Base-by-base conservation (phyloP, 1,284 basidiomycete species). In the Papiliotrema laurentii region DNA sequence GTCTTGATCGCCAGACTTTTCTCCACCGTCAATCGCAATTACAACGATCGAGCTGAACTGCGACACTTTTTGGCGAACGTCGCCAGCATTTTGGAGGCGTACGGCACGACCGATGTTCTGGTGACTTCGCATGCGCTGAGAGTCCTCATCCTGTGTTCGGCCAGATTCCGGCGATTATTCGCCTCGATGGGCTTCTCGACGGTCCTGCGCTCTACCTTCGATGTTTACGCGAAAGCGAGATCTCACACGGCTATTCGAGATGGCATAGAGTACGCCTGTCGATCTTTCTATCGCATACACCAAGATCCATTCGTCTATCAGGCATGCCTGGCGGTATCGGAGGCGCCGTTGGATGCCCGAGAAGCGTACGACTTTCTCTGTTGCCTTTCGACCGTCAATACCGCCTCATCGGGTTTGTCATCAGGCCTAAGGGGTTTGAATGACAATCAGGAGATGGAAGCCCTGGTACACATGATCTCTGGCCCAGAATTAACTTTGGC, bases 301-400 rank as follows among this genome's bases (percentile, higher is more conserved):
- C 78, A 81, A 54, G 85, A 88, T 43, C 78, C 82, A 0, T 88
- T 88, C 61, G 76, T 87, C 35, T 88, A 86, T 64, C 87, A 89
- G 64, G 80, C 80, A 26, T 68, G 64, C 43, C 74, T 88, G 47
- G 84, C 84, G 50, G 77, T 81, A 18, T 79, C 82, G 0, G 81
- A 81, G 49, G 66, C 84, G 22, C 69, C 81, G 25, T 75, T 77
- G 48, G 66, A 82, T 19, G 76, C 82, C 1, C 71, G 72, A 2
- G 71, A 78, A 18, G 79, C 65, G 2, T 70, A 69, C 45, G 33
- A 53, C 9, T 47, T 70, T 1, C 47, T 72, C 4, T 45, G 59
- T 0, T 58, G 54, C 26, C 54, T 72, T 9, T 55, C 64, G 18
- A 33, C 36, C 2, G 45, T 46, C 3, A 64, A 63, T 37, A 25